Percentiles rank a stretch among this genome's conserved stretches.
These are phyloP conservation scores for Mycena venus DNA, from an alignment of 768 basidiomycete species.

Conservation along the genomic window DNA sequence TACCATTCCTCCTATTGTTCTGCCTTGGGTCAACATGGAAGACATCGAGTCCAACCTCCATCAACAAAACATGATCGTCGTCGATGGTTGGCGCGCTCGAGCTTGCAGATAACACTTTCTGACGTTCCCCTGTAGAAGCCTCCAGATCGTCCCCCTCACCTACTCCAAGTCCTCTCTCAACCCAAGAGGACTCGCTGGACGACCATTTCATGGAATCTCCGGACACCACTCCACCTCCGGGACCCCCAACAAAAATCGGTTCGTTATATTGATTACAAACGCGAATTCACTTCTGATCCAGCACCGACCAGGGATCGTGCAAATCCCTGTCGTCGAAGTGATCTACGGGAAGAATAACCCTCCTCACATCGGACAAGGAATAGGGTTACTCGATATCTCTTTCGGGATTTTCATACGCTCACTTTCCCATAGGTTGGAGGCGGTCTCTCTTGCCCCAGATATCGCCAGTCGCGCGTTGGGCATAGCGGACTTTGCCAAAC, in stretches of 20 bases:
- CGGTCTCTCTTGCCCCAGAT: constrained; percentile 46
- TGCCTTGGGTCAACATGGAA: constrained; percentile 43
- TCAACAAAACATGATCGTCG: constrained; percentile 66
- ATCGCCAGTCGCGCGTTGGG: constrained; percentile 48
- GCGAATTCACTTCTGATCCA: background rate
- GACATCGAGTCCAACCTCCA: constrained; percentile 60
- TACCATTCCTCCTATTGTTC: constrained; percentile 44
- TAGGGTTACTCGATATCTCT: constrained; percentile 12
- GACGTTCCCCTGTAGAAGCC: constrained; percentile 45
- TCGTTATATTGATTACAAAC: constrained; percentile 19
- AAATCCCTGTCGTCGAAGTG: constrained; percentile 65
- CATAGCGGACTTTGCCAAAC: constrained; percentile 52
- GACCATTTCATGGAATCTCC: constrained; percentile 68
- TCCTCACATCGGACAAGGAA: constrained; percentile 39
- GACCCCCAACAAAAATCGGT: constrained; percentile 65
- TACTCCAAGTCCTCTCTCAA: constrained; percentile 54
- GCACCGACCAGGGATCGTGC: constrained; percentile 57
- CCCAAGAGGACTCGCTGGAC: constrained; percentile 64
- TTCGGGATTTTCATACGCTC: background rate
- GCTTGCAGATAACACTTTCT: background rate
- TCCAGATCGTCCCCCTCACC: constrained; percentile 59
- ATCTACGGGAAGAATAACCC: constrained; percentile 57
- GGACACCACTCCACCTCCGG: constrained; percentile 54
- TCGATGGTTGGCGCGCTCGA: constrained; percentile 74
- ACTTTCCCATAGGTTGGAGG: constrained; percentile 46